Conservation (phyloP, 257 asterid species). For the Schizonepeta tenuifolia region DNA sequence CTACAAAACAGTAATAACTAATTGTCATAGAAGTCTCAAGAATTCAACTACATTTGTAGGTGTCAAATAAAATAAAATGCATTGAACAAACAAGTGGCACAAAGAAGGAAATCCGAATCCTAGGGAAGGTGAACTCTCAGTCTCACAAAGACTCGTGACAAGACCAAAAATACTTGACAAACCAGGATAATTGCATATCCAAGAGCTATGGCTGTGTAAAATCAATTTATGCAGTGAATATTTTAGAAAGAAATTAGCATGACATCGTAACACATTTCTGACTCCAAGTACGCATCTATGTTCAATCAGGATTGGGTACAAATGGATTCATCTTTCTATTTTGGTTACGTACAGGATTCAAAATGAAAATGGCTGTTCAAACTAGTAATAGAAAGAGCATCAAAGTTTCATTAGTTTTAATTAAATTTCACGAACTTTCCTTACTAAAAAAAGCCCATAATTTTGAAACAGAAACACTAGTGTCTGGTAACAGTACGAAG, state of each 20-base stretch:
- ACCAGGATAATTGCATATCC: not conserved
- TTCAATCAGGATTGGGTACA: not conserved
- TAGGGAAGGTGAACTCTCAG: too few species aligned
- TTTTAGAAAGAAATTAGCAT: not conserved
- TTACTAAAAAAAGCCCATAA: not conserved
- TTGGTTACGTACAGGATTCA: not conserved
- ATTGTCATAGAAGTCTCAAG: not conserved
- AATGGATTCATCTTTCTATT: not conserved
- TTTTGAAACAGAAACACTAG: not conserved
- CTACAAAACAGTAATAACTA: not conserved
- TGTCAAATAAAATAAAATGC: not conserved
- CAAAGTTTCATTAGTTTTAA: not conserved
- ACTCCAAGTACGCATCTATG: not conserved
- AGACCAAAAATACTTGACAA: too few species aligned
- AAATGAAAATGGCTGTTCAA: not conserved
- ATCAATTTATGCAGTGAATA: conserved; percentile 6
- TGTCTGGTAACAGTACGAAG: not conserved
- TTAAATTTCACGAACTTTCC: not conserved
- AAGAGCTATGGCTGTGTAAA: not conserved
- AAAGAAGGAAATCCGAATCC: too few species aligned
- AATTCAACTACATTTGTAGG: conserved; percentile 10
- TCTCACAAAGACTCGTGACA: not conserved
- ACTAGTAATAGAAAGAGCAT: conserved; percentile 6
- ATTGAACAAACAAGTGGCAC: not conserved
- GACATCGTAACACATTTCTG: conserved; percentile 4